Base-by-base conservation (phyloP, 2,329 filamentous ascomycete species). In the Leptographium wingfieldii region DNA sequence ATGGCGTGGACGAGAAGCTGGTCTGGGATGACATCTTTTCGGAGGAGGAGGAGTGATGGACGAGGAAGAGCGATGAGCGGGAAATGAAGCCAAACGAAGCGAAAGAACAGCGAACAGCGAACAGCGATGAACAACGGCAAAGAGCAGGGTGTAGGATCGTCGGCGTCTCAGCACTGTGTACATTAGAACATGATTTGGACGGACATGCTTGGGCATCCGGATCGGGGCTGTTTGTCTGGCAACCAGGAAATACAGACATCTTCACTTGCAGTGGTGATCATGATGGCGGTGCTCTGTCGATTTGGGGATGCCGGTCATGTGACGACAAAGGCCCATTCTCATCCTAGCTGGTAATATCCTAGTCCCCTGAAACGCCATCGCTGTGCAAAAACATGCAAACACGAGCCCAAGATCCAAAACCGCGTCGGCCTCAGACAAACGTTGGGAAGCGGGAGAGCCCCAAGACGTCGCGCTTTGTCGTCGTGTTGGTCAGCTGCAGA, bases 1-100 rank as follows among this genome's bases (percentile, higher is more conserved):
- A 80, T 27, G 80, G 79, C 65, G 65, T 70, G 35, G 65, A 72
- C n/a, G 64, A 67, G 43, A 67, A 70, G 19, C 63, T 72, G 38
- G 59, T 63, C 2, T 75, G 67, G 65, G 59, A 69, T 0, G 69
- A 72, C 10, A 71, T 74, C 2, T 77, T 77, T 62, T 63, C 6
- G 22, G 60, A 53, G 9, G 55, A 59, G 25, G 58, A 58, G 46
- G 55, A 60, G 27, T 60, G 11, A 5, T 58, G 53, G 54, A 51
- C 35, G 25, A 58, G 58, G 51, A 61, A 16, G 56, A 56, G 46
- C 5, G n/a, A 35, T 35, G 35, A 12, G 27, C 5, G 25, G 11
- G 29, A 22, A 22, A 29, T 14, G 3, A 25, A 12, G 38, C 6
- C 14, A 22, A 14, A 48, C 43, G 43, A 48, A 22, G 22, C 14